Evolutionary conservation across 2,329 filamentous ascomycete species (phyloP).

Genomic region (Nakataea oryzae): DNA sequence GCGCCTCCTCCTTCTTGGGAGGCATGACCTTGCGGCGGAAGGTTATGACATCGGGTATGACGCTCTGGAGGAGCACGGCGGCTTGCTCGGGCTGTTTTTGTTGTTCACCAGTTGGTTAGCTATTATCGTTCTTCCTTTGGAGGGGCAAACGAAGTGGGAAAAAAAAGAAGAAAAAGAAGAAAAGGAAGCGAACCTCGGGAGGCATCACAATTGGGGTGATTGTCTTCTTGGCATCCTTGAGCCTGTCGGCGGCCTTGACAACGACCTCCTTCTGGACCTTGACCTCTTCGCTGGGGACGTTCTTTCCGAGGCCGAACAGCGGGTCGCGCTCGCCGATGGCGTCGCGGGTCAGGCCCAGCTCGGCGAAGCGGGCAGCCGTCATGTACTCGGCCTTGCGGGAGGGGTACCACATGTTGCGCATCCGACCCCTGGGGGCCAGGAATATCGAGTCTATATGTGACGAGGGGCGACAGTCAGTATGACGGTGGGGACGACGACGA

Average conservation of each 20-base stretch:
- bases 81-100: constrained; percentile 22
- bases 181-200: not conserved
- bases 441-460: constrained; percentile 18
- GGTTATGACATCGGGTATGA: constrained; percentile 24
- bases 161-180: not conserved
- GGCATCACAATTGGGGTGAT: not conserved
- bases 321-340: constrained; percentile 20
- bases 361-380: constrained; percentile 17
- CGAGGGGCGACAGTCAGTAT: not conserved
- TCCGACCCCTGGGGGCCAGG: constrained; percentile 20
- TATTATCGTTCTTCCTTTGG: not conserved
- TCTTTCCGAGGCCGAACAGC: constrained; percentile 10
- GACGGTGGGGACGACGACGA: not conserved
- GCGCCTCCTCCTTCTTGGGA: constrained; percentile 5
- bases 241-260: constrained; percentile 3
- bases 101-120: not conserved
- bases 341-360: constrained; percentile 17
- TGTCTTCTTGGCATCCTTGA: constrained; percentile 6
- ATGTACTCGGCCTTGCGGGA: constrained; percentile 23
- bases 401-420: constrained; percentile 25
- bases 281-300: constrained; percentile 1
- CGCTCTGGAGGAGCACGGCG: constrained; percentile 19
- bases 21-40: constrained; percentile 27
- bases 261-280: constrained; percentile 2
- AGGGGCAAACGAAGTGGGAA: not conserved